phyloP scores from a whole-genome alignment of 2,329 filamentous ascomycete species.

The Tolypocladium sp. region DNA sequence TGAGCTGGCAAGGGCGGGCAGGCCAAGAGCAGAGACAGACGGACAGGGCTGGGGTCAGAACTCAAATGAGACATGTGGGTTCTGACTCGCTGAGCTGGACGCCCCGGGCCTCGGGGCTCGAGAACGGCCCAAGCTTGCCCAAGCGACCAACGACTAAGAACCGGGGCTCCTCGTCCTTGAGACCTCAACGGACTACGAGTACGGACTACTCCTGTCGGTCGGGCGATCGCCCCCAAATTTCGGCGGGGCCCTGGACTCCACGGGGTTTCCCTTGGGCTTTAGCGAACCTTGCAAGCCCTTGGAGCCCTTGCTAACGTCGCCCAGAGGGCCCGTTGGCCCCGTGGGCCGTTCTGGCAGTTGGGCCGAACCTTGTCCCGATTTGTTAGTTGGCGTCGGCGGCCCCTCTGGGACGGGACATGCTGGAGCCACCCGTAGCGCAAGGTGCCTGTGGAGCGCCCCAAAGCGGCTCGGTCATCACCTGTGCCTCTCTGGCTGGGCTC shows the following conservation, averaged over 20 bases:
- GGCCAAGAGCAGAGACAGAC: not conserved
- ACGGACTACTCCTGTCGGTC: too few species aligned
- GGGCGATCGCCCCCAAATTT: not conserved
- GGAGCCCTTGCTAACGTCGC: not conserved
- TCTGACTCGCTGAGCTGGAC: not conserved
- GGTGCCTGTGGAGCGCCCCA: not conserved
- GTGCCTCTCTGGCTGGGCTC: too few species aligned
- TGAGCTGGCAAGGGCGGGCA: not conserved
- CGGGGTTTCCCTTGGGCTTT: not conserved
- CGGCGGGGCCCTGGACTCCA: not conserved
- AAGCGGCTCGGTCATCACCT: not conserved
- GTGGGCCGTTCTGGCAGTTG: slow-evolving; percentile 3
- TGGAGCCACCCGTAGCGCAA: not conserved
- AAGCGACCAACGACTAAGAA: not conserved
- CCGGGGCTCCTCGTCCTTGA: not conserved
- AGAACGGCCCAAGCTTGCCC: too few species aligned
- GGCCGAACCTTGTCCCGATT: slow-evolving; percentile 5
- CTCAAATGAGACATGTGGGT: not conserved
- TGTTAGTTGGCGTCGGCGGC: not conserved
- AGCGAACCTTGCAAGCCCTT: too few species aligned
- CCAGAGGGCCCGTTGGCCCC: too few species aligned
- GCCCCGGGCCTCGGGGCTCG: not conserved
- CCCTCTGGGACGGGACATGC: not conserved
- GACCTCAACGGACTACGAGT: too few species aligned
- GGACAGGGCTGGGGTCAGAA: not conserved